Evolutionary conservation across 495 filamentous ascomycete species (phyloP).

Genomic region (Neurospora hispaniola): DNA sequence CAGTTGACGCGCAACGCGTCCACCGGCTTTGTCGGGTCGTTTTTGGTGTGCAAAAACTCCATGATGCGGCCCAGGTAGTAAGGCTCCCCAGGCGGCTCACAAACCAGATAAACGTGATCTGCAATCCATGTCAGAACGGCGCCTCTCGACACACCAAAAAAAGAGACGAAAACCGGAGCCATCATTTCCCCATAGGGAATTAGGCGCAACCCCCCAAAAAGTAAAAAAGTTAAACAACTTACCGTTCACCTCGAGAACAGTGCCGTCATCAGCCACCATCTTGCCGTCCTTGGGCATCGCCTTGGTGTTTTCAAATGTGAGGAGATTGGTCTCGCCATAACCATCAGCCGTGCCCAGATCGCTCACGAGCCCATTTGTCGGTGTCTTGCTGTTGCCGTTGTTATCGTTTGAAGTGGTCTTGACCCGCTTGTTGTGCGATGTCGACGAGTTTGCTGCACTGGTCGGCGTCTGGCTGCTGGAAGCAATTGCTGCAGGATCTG

Average conservation of each 20-base stretch:
- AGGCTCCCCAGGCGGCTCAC: slow-evolving; percentile 93
- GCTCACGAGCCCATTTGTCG: slow-evolving; percentile 14
- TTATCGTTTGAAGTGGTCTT: slow-evolving; percentile 31
- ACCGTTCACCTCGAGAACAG: slow-evolving; percentile 76
- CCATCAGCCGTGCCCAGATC: slow-evolving; percentile 14
- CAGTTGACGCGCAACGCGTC: slow-evolving; percentile 91
- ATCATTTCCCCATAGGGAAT: neutral
- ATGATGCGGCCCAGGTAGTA: slow-evolving; percentile 97
- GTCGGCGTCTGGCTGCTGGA: slow-evolving; percentile 41
- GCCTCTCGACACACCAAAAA: neutral
- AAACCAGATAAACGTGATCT: slow-evolving; percentile 97
- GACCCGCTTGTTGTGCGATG: slow-evolving; percentile 25
- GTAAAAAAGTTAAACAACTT: slow-evolving; percentile 21
- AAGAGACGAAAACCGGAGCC: slow-evolving; percentile 4
- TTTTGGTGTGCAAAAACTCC: slow-evolving; percentile 83
- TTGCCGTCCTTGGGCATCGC: slow-evolving; percentile 64
- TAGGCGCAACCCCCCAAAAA: neutral
- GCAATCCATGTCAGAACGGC: slow-evolving; percentile 22
- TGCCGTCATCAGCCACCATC: slow-evolving; percentile 85
- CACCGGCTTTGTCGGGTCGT: slow-evolving; percentile 59
- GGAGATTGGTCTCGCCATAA: slow-evolving; percentile 61
- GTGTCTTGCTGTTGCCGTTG: slow-evolving; percentile 29
- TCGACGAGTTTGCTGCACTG: slow-evolving; percentile 12
- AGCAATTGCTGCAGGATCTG: slow-evolving; percentile 30
- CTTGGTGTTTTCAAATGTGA: slow-evolving; percentile 66